These are phyloP conservation scores for Polytrichum commune DNA, from an alignment of 225 moss, liverwort and hornwort species.

Conservation along the genomic window DNA sequence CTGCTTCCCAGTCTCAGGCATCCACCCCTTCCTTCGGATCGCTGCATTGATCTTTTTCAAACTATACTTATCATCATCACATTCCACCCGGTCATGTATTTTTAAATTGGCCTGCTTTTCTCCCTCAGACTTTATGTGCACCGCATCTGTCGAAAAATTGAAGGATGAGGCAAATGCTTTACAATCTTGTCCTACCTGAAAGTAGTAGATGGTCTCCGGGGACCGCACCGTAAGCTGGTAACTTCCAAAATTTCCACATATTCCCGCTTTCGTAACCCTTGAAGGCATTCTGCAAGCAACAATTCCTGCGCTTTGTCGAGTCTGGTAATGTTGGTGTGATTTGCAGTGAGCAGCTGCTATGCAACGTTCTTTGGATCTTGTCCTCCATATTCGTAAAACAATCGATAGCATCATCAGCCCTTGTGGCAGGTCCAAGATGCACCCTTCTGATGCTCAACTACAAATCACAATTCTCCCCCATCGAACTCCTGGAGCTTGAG, in stretches of 20 bases:
- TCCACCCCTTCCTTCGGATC: slow-evolving; percentile 53
- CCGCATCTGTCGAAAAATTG: slow-evolving; percentile 10
- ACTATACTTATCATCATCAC: slow-evolving; percentile 19
- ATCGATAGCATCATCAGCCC: slow-evolving; percentile 52
- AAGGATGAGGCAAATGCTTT: slow-evolving; percentile 1
- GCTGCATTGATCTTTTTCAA: slow-evolving; percentile 50
- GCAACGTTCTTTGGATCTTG: slow-evolving; percentile 20
- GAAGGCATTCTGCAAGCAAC: slow-evolving; percentile 8
- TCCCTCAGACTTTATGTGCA: too few species aligned
- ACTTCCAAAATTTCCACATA: neutral
- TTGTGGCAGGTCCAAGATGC: slow-evolving; percentile 21
- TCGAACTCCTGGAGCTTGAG: too few species aligned
- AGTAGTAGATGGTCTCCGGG: neutral
- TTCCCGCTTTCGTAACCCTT: slow-evolving; percentile 9
- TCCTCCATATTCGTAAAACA: slow-evolving; percentile 46
- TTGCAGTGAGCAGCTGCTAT: slow-evolving; percentile 23
- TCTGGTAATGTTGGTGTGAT: slow-evolving; percentile 16
- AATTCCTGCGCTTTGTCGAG: slow-evolving; percentile 17
- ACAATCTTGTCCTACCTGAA: neutral
- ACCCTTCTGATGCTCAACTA: slow-evolving; percentile 12
- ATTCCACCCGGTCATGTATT: slow-evolving; percentile 2
- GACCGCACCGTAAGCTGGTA: neutral
- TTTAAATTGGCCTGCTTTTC: neutral
- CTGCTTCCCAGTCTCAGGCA: slow-evolving; percentile 38
- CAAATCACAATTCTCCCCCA: too few species aligned